Percentiles rank a stretch among this genome's conserved stretches.
phyloP scores from a whole-genome alignment of 352 stramenopile species.

The Phytophthora pistaciae region DNA sequence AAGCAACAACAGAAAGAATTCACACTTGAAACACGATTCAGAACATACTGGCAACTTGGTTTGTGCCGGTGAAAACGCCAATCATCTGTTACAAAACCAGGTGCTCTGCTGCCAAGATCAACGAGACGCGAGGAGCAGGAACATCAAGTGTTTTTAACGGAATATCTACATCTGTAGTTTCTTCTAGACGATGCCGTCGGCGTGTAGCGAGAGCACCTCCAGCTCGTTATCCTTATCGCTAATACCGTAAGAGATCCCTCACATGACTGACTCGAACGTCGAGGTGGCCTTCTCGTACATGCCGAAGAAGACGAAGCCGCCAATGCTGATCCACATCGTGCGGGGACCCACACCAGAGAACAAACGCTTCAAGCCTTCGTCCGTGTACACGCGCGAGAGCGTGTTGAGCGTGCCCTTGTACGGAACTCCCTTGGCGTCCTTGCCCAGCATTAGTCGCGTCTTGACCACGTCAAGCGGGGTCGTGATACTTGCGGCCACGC shows the following conservation, averaged over 20 bases:
- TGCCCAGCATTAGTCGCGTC: constrained; percentile 98
- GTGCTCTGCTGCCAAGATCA: not conserved
- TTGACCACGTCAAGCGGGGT: constrained; percentile 99
- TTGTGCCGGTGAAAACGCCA: not conserved
- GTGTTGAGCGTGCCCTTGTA: constrained; percentile 95
- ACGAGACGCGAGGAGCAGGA: not conserved
- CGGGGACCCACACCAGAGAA: constrained; percentile 96
- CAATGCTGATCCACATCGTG: constrained; percentile 99
- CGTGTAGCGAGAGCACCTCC: constrained; percentile 7
- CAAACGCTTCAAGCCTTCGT: constrained; percentile 93
- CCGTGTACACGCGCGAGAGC: constrained; percentile 89
- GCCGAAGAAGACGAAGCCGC: constrained; percentile 99
- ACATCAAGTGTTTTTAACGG: constrained; percentile 24
- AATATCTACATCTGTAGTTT: constrained; percentile 6
- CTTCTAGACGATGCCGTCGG: constrained; percentile 11
- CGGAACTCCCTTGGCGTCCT: constrained; percentile 92
- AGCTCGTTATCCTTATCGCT: constrained; percentile 28
- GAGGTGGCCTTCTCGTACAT: constrained; percentile 96
- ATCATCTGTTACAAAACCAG: not conserved
- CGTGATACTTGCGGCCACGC: constrained; percentile 96
- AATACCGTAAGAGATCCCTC: constrained; percentile 13
- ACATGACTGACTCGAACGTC: constrained; percentile 71
- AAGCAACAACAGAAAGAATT: too few relatives aligned
- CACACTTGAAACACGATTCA: not conserved
- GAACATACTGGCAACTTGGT: not conserved